phyloP scores from a whole-genome alignment of 306 rosid species.

The Casuarina equisetifolia region DNA sequence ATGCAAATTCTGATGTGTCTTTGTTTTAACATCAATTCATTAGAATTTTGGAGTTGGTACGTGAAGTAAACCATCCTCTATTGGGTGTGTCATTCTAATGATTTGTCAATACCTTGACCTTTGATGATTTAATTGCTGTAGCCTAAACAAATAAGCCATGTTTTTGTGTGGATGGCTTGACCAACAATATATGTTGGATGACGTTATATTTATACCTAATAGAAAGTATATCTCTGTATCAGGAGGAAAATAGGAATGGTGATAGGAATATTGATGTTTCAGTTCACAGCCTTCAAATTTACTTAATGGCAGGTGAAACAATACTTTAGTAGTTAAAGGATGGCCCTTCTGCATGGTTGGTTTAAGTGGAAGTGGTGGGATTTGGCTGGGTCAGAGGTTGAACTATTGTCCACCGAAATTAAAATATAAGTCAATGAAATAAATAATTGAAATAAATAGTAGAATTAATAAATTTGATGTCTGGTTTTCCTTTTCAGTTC shows the following conservation, averaged over 20 bases:
- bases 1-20: background rate
- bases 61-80: no score
- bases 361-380: background rate
- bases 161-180: background rate
- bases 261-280: background rate
- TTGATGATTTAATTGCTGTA: background rate
- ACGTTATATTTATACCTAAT: background rate
- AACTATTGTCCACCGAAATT: background rate
- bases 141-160: conserved; percentile 2
- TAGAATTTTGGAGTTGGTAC: background rate
- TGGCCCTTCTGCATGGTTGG: background rate
- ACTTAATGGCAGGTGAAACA: background rate
- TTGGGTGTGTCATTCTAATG: background rate
- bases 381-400: background rate
- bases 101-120: background rate
- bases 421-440: no score
- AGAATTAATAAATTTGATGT: background rate
- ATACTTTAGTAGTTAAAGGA: background rate
- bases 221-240: background rate
- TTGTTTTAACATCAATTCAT: background rate
- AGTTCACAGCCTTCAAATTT: background rate
- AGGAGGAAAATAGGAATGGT: no score
- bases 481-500: background rate
- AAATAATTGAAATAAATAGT: no score
- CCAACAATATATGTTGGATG: background rate